A percentile compares a stretch with the other conserved stretches of the same genome.
phyloP scores from a whole-genome alignment of 257 asterid genomes.

The Parsonsia alboflavescens region DNA sequence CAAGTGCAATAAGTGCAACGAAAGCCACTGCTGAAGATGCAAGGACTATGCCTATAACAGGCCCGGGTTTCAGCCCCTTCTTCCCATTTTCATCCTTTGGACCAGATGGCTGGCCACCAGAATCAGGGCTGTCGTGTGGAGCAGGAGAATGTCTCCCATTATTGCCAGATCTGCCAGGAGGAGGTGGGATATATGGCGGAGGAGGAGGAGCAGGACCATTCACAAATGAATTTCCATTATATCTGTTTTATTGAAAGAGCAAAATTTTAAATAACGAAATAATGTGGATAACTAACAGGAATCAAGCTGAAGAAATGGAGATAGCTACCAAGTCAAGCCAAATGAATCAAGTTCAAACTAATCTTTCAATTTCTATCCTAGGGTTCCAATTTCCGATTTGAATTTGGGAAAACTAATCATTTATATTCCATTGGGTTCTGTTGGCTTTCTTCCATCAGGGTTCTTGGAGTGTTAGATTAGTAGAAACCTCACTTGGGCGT shows the following conservation, averaged over 20 bases:
- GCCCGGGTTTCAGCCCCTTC: slow-evolving; percentile 59
- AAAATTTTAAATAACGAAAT: slow-evolving; percentile 18
- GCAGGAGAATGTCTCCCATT: slow-evolving; percentile 36
- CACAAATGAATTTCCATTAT: slow-evolving; percentile 66
- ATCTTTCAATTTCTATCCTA: too few species aligned
- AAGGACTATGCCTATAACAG: slow-evolving; percentile 71
- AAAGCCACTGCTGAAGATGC: slow-evolving; percentile 57
- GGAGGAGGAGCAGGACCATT: slow-evolving; percentile 97
- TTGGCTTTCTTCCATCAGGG: too few species aligned
- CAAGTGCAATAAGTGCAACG: slow-evolving; percentile 48
- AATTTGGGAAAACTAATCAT: too few species aligned
- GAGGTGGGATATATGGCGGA: slow-evolving; percentile 81
- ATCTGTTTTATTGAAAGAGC: slow-evolving; percentile 43
- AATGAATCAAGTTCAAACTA: too few species aligned
- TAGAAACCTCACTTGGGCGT: too few species aligned
- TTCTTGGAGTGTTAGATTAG: too few species aligned
- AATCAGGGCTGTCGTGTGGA: slow-evolving; percentile 39
- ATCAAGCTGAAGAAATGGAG: too few species aligned
- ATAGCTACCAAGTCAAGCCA: too few species aligned
- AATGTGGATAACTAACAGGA: slow-evolving; percentile 2
- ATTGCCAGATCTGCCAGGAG: slow-evolving; percentile 62
- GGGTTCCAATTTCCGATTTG: too few species aligned
- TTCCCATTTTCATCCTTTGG: slow-evolving; percentile 35
- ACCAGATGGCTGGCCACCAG: slow-evolving; percentile 33
- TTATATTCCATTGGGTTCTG: too few species aligned